Evolutionary conservation across 768 basidiomycete species (phyloP).

Genomic region (Filobasidium wieringae): DNA sequence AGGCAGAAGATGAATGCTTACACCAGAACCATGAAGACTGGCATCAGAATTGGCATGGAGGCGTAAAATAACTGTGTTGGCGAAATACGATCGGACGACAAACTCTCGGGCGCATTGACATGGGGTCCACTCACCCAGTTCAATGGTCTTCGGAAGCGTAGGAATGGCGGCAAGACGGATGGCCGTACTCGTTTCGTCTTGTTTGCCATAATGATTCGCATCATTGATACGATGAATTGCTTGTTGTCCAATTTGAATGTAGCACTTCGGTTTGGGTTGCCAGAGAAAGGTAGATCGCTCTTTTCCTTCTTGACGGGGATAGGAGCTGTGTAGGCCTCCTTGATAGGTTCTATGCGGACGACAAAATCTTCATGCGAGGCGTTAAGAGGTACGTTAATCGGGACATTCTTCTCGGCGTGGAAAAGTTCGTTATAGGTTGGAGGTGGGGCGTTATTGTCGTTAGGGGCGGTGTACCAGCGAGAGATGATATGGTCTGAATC

Average conservation of each 20-base stretch:
- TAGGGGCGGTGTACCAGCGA: constrained; percentile 8
- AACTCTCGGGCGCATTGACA: not conserved
- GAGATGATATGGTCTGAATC: constrained; percentile 1
- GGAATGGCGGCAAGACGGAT: constrained; percentile 3
- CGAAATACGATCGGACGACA: not conserved
- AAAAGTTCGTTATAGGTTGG: not conserved
- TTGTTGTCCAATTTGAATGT: not conserved
- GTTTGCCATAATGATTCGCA: not conserved
- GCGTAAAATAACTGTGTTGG: constrained; percentile 3
- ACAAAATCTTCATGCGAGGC: not conserved
- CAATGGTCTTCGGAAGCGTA: constrained; percentile 6
- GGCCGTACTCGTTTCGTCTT: constrained; percentile 1
- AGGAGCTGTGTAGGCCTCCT: not conserved
- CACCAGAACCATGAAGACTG: constrained; percentile 7
- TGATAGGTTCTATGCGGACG: not conserved
- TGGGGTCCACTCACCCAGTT: constrained; percentile 9
- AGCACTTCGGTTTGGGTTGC: not conserved
- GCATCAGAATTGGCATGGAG: constrained; percentile 3
- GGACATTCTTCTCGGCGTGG: not conserved
- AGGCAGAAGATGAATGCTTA: not conserved
- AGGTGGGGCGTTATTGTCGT: not conserved
- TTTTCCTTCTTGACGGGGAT: not conserved
- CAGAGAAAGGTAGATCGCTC: not conserved
- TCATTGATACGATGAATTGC: not conserved
- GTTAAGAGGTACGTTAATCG: not conserved